Evolutionary conservation across 2,329 filamentous ascomycete species (phyloP), one percentile per base, ranked within the genome.

Genomic region (Dothistroma septosporum): DNA sequence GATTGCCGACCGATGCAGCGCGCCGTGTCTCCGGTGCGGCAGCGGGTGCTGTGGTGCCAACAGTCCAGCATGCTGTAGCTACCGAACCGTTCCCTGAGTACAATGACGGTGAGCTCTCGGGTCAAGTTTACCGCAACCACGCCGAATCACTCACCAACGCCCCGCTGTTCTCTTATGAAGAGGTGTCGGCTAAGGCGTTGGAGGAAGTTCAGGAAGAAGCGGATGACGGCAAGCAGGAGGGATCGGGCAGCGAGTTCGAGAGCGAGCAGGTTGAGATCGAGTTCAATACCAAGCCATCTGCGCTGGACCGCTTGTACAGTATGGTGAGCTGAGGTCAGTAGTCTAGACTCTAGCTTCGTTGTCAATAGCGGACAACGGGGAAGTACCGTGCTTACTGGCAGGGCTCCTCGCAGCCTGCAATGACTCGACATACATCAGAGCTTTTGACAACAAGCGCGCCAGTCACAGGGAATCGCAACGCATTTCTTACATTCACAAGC

Each of bases 251-350:
- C 31, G 50, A 35, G 21, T 28, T 21, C 28, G 50, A 58, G 22
- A n/a, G 44, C 6, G 58, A 60, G 14, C 28, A 52, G 47, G 53
- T 60, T 37, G 50, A 55, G 31, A 41, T 60, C n/a, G 58, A 56
- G 41, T 14, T 60, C 32, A 21, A 58, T 22, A 24, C 47, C 31
- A n/a, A 53, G 56, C 56, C 56, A 12, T 53, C 47, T n/a, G 28
- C 28, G 11, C 22, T 53, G 24, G 56, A 58, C n/a, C 50, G 50
- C 35, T 19, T 53, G 28, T 28, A 28, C 24, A 28, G 24, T 28
- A 28, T 28, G 24, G 24, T 28, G 24, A 28, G 24, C 24, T 28
- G 24, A 28, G 24, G 24, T 28, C 2, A 3, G 24, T 28, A 28
- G 24, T 28, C 24, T n/a, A n/a, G n/a, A n/a, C n/a, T n/a, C n/a